These are phyloP conservation scores for Penicillium vulpinum DNA, from an alignment of 2,329 filamentous ascomycete species.

Conservation along the genomic window DNA sequence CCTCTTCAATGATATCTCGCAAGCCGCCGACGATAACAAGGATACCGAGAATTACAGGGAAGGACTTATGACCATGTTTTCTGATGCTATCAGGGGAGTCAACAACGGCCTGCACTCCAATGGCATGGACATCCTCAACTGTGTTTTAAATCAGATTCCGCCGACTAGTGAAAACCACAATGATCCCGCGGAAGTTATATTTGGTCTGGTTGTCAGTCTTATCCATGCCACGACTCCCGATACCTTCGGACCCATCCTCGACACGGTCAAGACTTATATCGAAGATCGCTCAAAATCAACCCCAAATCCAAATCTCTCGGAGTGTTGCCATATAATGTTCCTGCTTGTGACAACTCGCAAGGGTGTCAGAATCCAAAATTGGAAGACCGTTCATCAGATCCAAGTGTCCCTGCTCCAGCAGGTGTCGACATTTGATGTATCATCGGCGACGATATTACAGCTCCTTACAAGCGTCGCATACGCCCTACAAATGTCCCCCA, in stretches of 20 bases:
- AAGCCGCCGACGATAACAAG: conserved; percentile 34
- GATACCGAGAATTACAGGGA: conserved; percentile 67
- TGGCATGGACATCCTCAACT: conserved; percentile 54
- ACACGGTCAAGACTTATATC: conserved; percentile 59
- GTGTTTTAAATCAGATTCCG: conserved; percentile 46
- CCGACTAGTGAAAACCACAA: conserved; percentile 31
- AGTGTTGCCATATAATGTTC: conserved; percentile 48
- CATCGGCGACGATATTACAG: conserved; percentile 29
- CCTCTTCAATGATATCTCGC: conserved; percentile 66
- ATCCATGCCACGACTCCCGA: conserved; percentile 78
- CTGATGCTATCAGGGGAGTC: conserved; percentile 71
- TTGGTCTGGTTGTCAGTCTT: conserved; percentile 74
- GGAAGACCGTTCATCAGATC: conserved; percentile 64
- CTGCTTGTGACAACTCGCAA: conserved; percentile 76
- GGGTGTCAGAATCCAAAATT: conserved; percentile 71
- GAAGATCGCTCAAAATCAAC: conserved; percentile 35
- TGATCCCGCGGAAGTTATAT: conserved; percentile 58
- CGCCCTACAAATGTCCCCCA: conserved; percentile 71
- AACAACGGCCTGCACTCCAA: conserved; percentile 60
- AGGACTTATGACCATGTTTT: conserved; percentile 88
- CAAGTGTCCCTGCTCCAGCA: conserved; percentile 56
- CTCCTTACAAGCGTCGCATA: conserved; percentile 58
- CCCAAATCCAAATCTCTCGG: conserved; percentile 42
- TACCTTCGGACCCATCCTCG: conserved; percentile 69
- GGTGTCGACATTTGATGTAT: conserved; percentile 27